phyloP scores from a whole-genome alignment of 441 rosid genomes.

The Cnidoscolus chayamansa region DNA sequence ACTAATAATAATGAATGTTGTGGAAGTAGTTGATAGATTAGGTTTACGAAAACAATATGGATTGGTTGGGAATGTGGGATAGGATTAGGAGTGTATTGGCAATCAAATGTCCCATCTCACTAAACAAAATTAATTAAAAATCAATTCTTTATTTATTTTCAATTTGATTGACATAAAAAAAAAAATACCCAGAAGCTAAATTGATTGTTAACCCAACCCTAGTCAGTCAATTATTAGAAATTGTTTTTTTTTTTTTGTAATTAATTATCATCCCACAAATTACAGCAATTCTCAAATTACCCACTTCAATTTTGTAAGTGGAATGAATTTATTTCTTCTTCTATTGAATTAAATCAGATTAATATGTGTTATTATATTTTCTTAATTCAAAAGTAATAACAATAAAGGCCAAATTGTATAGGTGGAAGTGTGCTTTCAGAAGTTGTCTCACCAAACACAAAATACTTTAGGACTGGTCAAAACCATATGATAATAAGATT shows the following conservation, averaged over 20 bases:
- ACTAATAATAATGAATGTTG: neutral
- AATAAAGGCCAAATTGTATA: slow-evolving; percentile 22
- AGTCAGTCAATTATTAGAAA: neutral
- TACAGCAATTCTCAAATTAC: neutral
- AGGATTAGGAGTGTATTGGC: slow-evolving; percentile 17
- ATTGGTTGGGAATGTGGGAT: slow-evolving; percentile 24
- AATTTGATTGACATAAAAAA: neutral
- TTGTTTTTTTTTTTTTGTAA: neutral
- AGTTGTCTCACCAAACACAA: slow-evolving; percentile 41
- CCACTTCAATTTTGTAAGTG: neutral
- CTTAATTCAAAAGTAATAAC: slow-evolving; percentile 43
- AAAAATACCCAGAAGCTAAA: neutral
- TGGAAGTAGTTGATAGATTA: slow-evolving; percentile 34
- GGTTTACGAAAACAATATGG: slow-evolving; percentile 40
- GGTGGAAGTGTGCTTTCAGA: slow-evolving; percentile 43
- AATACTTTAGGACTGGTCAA: slow-evolving; percentile 20
- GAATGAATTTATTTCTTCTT: no score
- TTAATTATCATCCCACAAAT: neutral
- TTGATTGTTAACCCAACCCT: slow-evolving; percentile 5
- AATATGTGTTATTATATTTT: neutral
- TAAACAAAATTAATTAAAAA: neutral
- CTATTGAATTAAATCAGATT: no score
- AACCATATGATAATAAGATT: slow-evolving; percentile 24
- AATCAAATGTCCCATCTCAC: slow-evolving; percentile 33
- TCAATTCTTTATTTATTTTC: neutral